Conservation (phyloP, 352 stramenopile genomes). For the Detonula confervacea region DNA sequence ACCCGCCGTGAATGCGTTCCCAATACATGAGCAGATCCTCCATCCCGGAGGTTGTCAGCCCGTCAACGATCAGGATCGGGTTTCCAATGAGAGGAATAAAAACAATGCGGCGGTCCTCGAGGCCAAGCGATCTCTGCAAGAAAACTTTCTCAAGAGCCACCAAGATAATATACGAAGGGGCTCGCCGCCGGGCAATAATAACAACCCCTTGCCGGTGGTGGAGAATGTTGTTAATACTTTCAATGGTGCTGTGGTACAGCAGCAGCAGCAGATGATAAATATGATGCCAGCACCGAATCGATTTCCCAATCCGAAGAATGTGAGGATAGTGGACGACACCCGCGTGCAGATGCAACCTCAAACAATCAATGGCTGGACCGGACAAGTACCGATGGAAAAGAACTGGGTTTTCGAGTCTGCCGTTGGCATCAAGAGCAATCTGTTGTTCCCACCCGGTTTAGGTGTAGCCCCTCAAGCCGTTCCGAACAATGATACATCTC, state of each 20-base stretch:
- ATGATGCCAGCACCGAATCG: background rate
- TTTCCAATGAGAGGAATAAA: too few species aligned
- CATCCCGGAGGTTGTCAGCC: background rate
- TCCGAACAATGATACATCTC: background rate
- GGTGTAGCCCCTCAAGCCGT: background rate
- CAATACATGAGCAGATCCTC: too few species aligned
- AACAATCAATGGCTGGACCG: background rate
- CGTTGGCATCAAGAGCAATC: too few species aligned
- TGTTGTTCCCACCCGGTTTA: too few species aligned
- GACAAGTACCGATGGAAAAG: too few species aligned
- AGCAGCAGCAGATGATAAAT: constrained; percentile 25
- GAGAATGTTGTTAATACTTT: too few species aligned
- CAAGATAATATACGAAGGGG: constrained; percentile 8
- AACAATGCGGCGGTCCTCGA: constrained; percentile 9
- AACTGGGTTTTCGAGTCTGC: too few species aligned
- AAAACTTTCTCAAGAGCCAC: constrained; percentile 35
- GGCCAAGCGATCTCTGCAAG: constrained; percentile 20
- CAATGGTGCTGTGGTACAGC: constrained; percentile 8
- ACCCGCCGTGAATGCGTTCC: background rate
- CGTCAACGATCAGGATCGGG: too few species aligned
- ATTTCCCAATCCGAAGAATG: constrained; percentile 1
- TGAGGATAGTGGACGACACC: background rate
- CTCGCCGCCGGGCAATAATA: background rate
- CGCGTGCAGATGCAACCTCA: too few species aligned
- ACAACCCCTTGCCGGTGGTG: background rate